phyloP scores from a whole-genome alignment of 140 eudicot species.

The Ambrosia hybrid region DNA sequence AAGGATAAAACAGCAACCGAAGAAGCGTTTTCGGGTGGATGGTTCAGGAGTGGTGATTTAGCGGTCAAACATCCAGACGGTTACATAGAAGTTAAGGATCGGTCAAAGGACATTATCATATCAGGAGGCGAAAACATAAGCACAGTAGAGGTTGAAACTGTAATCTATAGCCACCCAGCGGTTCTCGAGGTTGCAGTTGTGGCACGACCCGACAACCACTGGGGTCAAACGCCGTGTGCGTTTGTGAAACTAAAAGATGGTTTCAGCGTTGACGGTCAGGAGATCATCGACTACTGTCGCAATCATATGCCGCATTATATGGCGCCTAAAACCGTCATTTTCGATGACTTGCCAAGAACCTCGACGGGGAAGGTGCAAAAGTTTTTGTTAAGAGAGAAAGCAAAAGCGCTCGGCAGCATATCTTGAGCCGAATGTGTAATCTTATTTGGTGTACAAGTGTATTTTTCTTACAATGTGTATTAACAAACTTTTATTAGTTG shows the following conservation, averaged over 20 bases:
- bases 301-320: slow-evolving; percentile 64
- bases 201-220: slow-evolving; percentile 71
- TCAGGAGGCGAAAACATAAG: slow-evolving; percentile 86
- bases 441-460: slow-evolving; percentile 15
- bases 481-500: no score
- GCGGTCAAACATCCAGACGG: slow-evolving; percentile 72
- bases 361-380: slow-evolving; percentile 81
- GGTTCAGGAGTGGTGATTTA: slow-evolving; percentile 71
- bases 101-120: slow-evolving; percentile 67
- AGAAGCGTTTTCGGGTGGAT: slow-evolving; percentile 68
- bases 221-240: slow-evolving; percentile 89
- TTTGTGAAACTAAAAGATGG: slow-evolving; percentile 73
- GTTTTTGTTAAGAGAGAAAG: slow-evolving; percentile 60
- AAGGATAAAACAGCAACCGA: slow-evolving; percentile 55
- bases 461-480: not conserved
- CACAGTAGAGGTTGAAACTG: slow-evolving; percentile 68
- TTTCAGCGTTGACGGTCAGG: slow-evolving; percentile 28
- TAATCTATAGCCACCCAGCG: slow-evolving; percentile 63
- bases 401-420: slow-evolving; percentile 57
- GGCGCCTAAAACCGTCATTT: slow-evolving; percentile 70
- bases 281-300: slow-evolving; percentile 56
- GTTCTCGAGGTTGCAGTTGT: slow-evolving; percentile 83
- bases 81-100: slow-evolving; percentile 65
- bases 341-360: slow-evolving; percentile 67
- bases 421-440: slow-evolving; percentile 15